A percentile compares a stretch with the other conserved stretches of the same genome.
These are phyloP conservation scores for Suillus subaureus DNA, from an alignment of 768 basidiomycete species.

Conservation along the genomic window DNA sequence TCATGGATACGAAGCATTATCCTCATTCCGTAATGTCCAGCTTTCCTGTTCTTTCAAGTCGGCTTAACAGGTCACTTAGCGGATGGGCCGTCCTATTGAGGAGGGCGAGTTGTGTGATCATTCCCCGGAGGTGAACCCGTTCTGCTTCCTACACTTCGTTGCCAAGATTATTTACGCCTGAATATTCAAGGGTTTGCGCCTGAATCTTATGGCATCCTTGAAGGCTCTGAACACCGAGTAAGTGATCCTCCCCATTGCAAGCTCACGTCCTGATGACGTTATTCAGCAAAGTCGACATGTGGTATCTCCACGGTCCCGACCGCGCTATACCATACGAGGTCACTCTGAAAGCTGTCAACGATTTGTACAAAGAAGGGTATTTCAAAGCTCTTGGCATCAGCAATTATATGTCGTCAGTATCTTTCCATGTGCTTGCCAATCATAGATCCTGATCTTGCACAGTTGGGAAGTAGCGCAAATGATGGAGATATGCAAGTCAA, in stretches of 20 bases:
- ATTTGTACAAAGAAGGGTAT: constrained; percentile 26
- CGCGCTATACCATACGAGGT: constrained; percentile 24
- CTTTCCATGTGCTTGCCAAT: constrained; percentile 18
- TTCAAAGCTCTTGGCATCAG: constrained; percentile 27
- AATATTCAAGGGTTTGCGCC: constrained; percentile 34
- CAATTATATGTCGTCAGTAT: constrained; percentile 22
- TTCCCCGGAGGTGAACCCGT: constrained; percentile 23
- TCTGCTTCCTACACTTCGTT: neutral
- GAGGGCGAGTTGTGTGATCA: constrained; percentile 19
- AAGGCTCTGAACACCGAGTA: constrained; percentile 52
- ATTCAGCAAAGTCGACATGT: constrained; percentile 13
- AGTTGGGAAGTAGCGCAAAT: constrained; percentile 40
- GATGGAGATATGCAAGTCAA: constrained; percentile 26
- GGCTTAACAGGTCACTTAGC: neutral
- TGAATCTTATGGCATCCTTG: constrained; percentile 36
- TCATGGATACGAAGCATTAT: constrained; percentile 62
- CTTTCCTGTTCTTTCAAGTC: neutral
- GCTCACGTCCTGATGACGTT: constrained; percentile 3
- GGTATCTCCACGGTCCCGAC: constrained; percentile 26
- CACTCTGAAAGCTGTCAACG: constrained; percentile 23
- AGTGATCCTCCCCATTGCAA: constrained; percentile 13
- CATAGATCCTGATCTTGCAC: constrained; percentile 4
- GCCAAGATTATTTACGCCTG: neutral
- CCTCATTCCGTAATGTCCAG: constrained; percentile 35
- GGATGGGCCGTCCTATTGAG: neutral